These are phyloP conservation scores for Zea luxurians DNA, from an alignment of 176 grass and related monocot species.

Conservation along the genomic window DNA sequence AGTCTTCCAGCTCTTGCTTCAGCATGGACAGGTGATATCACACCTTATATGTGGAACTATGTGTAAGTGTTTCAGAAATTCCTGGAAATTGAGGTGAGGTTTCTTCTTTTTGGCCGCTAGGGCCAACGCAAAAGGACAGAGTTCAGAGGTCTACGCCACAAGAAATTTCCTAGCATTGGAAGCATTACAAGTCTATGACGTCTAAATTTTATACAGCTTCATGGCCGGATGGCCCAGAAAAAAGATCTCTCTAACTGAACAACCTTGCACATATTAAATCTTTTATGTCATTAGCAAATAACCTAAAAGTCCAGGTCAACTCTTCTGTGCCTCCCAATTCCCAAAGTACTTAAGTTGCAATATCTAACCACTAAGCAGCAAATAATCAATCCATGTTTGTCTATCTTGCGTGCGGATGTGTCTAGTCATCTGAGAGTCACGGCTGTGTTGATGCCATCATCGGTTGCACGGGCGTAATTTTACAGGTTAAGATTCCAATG, in stretches of 20 bases:
- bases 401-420: background rate
- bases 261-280: background rate
- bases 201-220: background rate
- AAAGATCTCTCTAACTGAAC: background rate
- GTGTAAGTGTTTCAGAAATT: background rate
- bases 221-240: background rate
- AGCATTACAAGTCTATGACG: background rate
- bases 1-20: background rate
- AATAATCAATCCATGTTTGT: background rate
- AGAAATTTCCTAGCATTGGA: constrained; percentile 3
- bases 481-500: background rate
- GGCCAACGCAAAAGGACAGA: background rate
- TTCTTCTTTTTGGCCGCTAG: background rate
- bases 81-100: constrained; percentile 1
- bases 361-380: background rate
- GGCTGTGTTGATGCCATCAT: background rate
- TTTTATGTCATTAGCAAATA: background rate
- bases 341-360: background rate
- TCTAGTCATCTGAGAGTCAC: background rate
- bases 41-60: background rate
- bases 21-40: background rate
- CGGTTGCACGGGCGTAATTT: background rate
- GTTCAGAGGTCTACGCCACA: background rate
- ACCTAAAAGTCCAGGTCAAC: constrained; percentile 16
- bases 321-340: background rate